Percentiles rank a stretch among this genome's conserved stretches.
phyloP scores from a whole-genome alignment of 2,329 filamentous ascomycete genomes.

The Neonectria neomacrospora region DNA sequence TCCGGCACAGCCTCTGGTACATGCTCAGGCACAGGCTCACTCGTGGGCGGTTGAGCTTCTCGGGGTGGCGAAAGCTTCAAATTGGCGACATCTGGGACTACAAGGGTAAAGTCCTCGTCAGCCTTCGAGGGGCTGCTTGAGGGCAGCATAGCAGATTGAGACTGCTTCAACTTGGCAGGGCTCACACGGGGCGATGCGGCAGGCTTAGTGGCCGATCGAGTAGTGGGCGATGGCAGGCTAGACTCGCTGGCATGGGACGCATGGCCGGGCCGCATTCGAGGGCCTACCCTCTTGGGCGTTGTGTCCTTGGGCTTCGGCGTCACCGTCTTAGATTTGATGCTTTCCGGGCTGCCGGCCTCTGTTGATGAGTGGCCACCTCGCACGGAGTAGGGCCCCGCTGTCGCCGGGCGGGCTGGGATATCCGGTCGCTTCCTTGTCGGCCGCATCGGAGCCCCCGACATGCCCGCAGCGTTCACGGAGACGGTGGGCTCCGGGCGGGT shows the following conservation, averaged over 20 bases:
- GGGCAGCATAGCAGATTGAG: slow-evolving; percentile 44
- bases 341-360: slow-evolving; percentile 59
- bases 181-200: slow-evolving; percentile 56
- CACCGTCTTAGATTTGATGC: slow-evolving; percentile 56
- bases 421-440: slow-evolving; percentile 69
- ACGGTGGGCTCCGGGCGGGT: slow-evolving; percentile 57
- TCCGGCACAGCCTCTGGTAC: not conserved
- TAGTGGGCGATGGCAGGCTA: slow-evolving; percentile 58
- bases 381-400: slow-evolving; percentile 73
- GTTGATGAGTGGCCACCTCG: slow-evolving; percentile 57
- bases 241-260: slow-evolving; percentile 63
- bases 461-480: slow-evolving; percentile 63
- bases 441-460: slow-evolving; percentile 73
- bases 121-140: slow-evolving; percentile 57
- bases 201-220: slow-evolving; percentile 46
- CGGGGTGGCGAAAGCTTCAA: slow-evolving; percentile 49
- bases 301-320: slow-evolving; percentile 63
- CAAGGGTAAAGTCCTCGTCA: slow-evolving; percentile 66
- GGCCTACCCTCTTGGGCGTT: slow-evolving; percentile 63
- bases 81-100: slow-evolving; percentile 59
- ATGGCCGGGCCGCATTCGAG: slow-evolving; percentile 60
- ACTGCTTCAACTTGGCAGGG: slow-evolving; percentile 53
- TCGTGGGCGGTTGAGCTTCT: slow-evolving; percentile 28
- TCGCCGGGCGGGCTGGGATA: slow-evolving; percentile 68
- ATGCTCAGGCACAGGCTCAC: slow-evolving; percentile 20